Percentiles rank a stretch among this genome's conserved stretches.
These are phyloP conservation scores for Sinapis alba DNA, from an alignment of 441 rosid species.

Conservation along the genomic window DNA sequence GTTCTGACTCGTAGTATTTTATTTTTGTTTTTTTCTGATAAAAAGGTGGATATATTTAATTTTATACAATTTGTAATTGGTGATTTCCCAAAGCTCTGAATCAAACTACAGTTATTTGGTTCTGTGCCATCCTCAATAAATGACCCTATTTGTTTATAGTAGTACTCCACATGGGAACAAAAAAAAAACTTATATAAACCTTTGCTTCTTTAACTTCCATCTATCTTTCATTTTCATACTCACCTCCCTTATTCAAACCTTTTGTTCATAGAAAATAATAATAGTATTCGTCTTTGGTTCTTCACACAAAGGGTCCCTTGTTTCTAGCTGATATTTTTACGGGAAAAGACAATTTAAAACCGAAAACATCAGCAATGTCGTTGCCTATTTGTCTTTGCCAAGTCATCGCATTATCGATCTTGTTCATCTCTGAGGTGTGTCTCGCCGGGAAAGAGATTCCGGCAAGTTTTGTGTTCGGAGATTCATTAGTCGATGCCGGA, in stretches of 20 bases:
- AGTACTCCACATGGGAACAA: not conserved
- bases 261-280: not conserved
- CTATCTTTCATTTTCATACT: constrained; percentile 5
- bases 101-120: constrained; percentile 1
- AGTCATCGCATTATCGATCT: not conserved
- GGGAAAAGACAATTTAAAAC: not conserved
- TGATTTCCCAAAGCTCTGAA: constrained; percentile 13
- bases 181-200: constrained; percentile 13
- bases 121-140: constrained; percentile 11
- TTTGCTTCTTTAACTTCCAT: constrained; percentile 2
- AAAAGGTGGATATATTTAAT: not conserved
- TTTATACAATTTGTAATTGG: not conserved
- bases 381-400: constrained; percentile 18
- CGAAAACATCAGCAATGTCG: constrained; percentile 20
- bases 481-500: constrained; percentile 74
- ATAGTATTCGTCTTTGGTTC: constrained; percentile 1
- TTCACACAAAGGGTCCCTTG: constrained; percentile 22
- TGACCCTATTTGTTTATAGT: not conserved
- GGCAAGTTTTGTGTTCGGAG: constrained; percentile 74
- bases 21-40: not conserved
- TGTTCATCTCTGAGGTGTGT: constrained; percentile 31
- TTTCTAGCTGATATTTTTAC: constrained; percentile 6
- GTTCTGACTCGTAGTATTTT: not conserved
- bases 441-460: constrained; percentile 28
- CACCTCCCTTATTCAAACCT: constrained; percentile 5